Evolutionary conservation across 495 filamentous ascomycete species (phyloP).

Genomic region (Mycothermus thermophilus): DNA sequence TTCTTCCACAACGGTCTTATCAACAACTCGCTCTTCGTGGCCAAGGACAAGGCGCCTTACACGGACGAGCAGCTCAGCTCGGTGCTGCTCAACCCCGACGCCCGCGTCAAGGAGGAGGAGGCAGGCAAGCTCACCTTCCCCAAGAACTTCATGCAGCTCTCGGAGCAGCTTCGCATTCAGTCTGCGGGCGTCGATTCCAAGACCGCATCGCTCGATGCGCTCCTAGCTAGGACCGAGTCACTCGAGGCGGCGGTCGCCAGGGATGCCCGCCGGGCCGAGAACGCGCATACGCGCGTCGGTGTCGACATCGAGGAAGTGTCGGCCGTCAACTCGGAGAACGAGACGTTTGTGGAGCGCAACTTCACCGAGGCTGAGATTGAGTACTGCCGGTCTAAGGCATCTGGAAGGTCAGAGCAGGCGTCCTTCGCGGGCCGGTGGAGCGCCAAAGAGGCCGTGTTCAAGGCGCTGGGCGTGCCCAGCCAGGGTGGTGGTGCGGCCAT

Average conservation of each 20-base stretch:
- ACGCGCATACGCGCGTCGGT: constrained; percentile 65
- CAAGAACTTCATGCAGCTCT: constrained; percentile 41
- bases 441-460: constrained; percentile 98
- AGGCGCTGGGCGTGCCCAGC: constrained; percentile 77
- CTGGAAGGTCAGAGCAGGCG: constrained; percentile 46
- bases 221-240: no score
- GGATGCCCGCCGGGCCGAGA: constrained; percentile 51
- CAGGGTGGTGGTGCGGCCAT: constrained; percentile 78
- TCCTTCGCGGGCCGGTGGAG: constrained; percentile 90
- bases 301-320: constrained; percentile 82
- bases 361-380: constrained; percentile 71
- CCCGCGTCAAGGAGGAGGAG: constrained; percentile 75
- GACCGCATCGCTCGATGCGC: no score
- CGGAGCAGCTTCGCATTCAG: constrained; percentile 31
- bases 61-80: constrained; percentile 68
- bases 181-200: constrained; percentile 19
- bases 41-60: constrained; percentile 85
- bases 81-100: constrained; percentile 90
- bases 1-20: constrained; percentile 96
- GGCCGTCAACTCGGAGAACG: constrained; percentile 79
- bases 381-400: constrained; percentile 67
- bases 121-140: constrained; percentile 62
- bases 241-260: constrained; percentile 46
- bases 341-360: constrained; percentile 89
- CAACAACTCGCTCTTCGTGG: constrained; percentile 93